Evolutionary conservation across 1,139 yeast genomes (phyloP).

Genomic region (Hansenula anomala): DNA sequence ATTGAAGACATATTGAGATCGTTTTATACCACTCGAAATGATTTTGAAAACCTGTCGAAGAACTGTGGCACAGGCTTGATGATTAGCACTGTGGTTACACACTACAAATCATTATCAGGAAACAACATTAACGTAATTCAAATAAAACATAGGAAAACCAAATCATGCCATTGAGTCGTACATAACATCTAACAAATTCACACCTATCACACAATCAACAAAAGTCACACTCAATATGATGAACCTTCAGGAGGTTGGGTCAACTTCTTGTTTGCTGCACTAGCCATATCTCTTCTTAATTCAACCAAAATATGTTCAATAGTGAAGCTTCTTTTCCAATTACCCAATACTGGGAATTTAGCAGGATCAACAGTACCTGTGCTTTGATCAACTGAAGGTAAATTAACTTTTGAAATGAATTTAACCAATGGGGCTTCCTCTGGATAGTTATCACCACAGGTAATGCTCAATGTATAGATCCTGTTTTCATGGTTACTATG

Average conservation of each 20-base stretch:
- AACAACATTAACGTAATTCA: too few relatives aligned
- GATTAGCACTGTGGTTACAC: too few relatives aligned
- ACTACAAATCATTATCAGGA: too few relatives aligned
- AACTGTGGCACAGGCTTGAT: too few relatives aligned
- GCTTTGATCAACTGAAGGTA: slow-evolving; percentile 75
- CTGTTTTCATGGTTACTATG: slow-evolving; percentile 92
- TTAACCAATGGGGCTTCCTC: slow-evolving; percentile 79
- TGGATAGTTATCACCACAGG: slow-evolving; percentile 84
- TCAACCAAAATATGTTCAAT: slow-evolving; percentile 91
- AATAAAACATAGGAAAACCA: too few relatives aligned
- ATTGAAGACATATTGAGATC: too few relatives aligned
- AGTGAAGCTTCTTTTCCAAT: slow-evolving; percentile 85
- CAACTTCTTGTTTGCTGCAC: slow-evolving; percentile 74
- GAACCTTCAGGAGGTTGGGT: slow-evolving; percentile 91
- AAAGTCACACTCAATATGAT: slow-evolving; percentile 53
- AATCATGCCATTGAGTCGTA: not conserved
- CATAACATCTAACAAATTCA: too few relatives aligned
- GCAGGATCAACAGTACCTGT: slow-evolving; percentile 62
- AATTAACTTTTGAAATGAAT: slow-evolving; percentile 78
- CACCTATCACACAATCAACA: too few relatives aligned
- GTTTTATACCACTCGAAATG: too few relatives aligned
- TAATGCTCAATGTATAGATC: slow-evolving; percentile 76
- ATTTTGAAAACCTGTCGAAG: too few relatives aligned
- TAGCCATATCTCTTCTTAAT: slow-evolving; percentile 84
- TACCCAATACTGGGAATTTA: slow-evolving; percentile 64